phyloP scores from a whole-genome alignment of 2,329 filamentous ascomycete genomes.

The Alternaria arbusti region DNA sequence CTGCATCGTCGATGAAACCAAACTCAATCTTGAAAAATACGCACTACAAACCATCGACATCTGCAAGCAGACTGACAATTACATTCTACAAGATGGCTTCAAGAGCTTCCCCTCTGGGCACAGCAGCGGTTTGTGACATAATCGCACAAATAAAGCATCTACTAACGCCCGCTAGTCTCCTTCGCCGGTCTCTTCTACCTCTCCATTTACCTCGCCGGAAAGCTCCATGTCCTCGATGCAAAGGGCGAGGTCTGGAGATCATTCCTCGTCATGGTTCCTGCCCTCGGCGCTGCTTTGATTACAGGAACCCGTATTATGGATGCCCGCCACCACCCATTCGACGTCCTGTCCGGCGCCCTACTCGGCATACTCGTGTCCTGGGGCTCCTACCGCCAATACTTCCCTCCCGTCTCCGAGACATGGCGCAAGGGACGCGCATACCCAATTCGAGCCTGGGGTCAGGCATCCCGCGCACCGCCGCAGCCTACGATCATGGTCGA shows the following conservation, averaged over 20 bases:
- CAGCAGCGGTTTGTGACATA: conserved; percentile 54
- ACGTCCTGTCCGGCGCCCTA: conserved; percentile 62
- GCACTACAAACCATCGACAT: conserved; percentile 46
- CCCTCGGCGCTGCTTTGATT: conserved; percentile 61
- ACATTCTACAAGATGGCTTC: conserved; percentile 64
- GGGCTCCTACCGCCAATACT: conserved; percentile 65
- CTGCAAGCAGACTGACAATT: conserved; percentile 58
- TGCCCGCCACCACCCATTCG: conserved; percentile 66
- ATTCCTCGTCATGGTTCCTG: conserved; percentile 60
- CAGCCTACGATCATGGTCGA: conserved; percentile 31
- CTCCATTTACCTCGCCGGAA: conserved; percentile 65
- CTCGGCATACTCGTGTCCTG: conserved; percentile 61
- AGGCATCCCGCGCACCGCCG: conserved; percentile 44
- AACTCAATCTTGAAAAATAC: conserved; percentile 7
- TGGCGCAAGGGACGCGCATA: conserved; percentile 66
- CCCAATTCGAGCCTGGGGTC: conserved; percentile 63
- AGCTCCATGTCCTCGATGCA: conserved; percentile 65
- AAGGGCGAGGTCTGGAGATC: conserved; percentile 67
- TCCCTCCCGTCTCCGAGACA: conserved; percentile 61
- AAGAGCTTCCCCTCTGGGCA: conserved; percentile 66
- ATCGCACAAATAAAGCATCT: background rate
- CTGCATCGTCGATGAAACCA: conserved; percentile 23
- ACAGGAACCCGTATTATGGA: conserved; percentile 67
- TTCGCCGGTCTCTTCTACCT: conserved; percentile 66
- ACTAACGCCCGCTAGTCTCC: conserved; percentile 52